Evolutionary conservation across 441 rosid genomes (phyloP).

Genomic region (Populus hybrid): DNA sequence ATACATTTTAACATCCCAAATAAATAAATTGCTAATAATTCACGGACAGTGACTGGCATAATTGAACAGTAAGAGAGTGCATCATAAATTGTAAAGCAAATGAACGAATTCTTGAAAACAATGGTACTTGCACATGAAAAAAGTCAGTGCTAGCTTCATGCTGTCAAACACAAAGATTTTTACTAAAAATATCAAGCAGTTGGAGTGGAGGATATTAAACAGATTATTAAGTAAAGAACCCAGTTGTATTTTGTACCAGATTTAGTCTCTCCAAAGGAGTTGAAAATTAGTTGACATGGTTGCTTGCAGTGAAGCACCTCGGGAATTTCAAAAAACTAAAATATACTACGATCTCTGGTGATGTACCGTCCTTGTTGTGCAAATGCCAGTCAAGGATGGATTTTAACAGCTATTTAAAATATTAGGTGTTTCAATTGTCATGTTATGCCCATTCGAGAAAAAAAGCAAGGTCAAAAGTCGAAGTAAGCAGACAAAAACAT

Average conservation of each 20-base stretch:
- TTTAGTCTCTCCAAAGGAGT: not conserved
- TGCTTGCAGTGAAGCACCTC: not conserved
- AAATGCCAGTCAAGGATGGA: not conserved
- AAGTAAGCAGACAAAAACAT: not conserved
- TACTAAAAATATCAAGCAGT: not conserved
- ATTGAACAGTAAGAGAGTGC: not conserved
- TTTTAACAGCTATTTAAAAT: not conserved
- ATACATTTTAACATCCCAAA: not conserved
- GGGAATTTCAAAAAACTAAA: not conserved
- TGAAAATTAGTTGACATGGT: not conserved
- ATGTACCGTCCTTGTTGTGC: not conserved
- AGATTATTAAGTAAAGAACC: not conserved
- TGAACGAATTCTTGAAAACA: slow-evolving; percentile 1
- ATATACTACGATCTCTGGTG: not conserved
- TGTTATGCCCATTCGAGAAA: not conserved
- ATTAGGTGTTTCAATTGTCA: not conserved
- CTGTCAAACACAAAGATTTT: not conserved
- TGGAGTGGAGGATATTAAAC: not conserved
- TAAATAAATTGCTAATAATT: not conserved
- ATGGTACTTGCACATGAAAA: not conserved
- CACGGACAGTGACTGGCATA: not conserved
- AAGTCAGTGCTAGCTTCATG: not conserved
- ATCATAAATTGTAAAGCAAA: not conserved
- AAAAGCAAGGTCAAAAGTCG: not conserved
- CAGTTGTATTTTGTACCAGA: not conserved